Evolutionary conservation across 1,284 basidiomycete species (phyloP).

Genomic region (Peniophora sp.): DNA sequence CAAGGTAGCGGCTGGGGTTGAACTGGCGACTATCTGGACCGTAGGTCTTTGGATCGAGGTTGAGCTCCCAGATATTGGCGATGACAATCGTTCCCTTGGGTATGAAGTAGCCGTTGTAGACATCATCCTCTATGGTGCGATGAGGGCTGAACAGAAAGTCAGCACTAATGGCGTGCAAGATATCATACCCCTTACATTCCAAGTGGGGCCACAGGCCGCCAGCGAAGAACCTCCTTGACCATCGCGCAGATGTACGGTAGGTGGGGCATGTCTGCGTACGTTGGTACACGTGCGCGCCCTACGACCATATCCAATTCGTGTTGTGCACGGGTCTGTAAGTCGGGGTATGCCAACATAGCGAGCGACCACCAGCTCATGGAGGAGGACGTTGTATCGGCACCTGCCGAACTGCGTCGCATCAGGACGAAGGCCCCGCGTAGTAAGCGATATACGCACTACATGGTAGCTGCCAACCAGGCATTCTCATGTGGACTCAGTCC

Average conservation of each 20-base stretch:
- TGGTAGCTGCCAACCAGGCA: too few species aligned
- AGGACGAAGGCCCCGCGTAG: not conserved
- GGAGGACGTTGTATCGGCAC: not conserved
- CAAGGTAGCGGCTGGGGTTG: constrained; percentile 14
- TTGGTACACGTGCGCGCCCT: not conserved
- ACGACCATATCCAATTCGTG: not conserved
- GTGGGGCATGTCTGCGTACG: not conserved
- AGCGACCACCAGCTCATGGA: not conserved
- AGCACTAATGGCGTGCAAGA: not conserved
- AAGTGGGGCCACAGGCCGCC: not conserved
- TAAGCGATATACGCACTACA: not conserved
- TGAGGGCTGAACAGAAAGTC: constrained; percentile 16
- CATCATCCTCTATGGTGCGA: constrained; percentile 27
- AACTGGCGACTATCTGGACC: constrained; percentile 15
- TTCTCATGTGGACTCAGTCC: too few species aligned
- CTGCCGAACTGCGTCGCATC: not conserved
- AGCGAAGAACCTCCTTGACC: not conserved
- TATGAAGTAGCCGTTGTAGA: constrained; percentile 30
- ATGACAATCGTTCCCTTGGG: constrained; percentile 31
- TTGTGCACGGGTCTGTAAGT: not conserved
- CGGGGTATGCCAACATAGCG: not conserved
- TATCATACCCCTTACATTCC: not conserved
- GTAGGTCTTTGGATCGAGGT: constrained; percentile 22
- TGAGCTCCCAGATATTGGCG: constrained; percentile 30
- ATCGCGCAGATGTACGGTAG: not conserved